phyloP scores from a whole-genome alignment of 2,329 filamentous ascomycete species.

The Zymoseptoria tritici region DNA sequence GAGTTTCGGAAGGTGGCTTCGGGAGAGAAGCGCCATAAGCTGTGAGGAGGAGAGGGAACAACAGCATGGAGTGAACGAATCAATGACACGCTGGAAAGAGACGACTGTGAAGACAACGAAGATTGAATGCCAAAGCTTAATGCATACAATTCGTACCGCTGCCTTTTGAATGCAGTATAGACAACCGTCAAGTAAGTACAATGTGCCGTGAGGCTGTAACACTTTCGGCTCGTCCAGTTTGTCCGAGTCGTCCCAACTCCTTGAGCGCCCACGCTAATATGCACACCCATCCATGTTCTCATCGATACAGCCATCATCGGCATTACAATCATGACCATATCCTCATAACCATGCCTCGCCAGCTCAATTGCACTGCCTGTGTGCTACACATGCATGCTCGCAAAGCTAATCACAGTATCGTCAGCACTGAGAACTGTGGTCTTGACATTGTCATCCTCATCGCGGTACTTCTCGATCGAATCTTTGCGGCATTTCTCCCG shows the following conservation, averaged over 20 bases:
- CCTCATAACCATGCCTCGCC: conserved; percentile 26
- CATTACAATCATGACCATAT: conserved; percentile 15
- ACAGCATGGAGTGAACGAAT: not conserved
- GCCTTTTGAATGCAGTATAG: not conserved
- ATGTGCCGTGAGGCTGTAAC: not conserved
- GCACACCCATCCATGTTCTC: not conserved
- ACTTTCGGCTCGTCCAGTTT: not conserved
- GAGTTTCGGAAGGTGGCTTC: conserved; percentile 80
- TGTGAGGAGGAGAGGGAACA: conserved; percentile 42
- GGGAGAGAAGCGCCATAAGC: conserved; percentile 90
- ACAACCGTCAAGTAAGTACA: not conserved
- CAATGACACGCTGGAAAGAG: not conserved
- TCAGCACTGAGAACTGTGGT: conserved; percentile 21
- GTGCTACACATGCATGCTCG: conserved; percentile 32
- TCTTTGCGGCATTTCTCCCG: conserved; percentile 16
- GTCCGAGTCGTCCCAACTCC: not conserved
- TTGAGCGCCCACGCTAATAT: conserved; percentile 1
- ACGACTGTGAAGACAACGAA: not conserved
- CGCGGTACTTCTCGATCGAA: conserved; percentile 18
- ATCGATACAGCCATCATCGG: not conserved
- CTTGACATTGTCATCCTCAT: conserved; percentile 14
- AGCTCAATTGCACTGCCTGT: conserved; percentile 25
- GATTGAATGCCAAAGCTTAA: not conserved
- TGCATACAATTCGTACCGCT: not conserved
- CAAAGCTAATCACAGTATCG: conserved; percentile 29